Evolutionary conservation across 2,329 filamentous ascomycete genomes (phyloP).

Genomic region (Fonsecaea nubica): DNA sequence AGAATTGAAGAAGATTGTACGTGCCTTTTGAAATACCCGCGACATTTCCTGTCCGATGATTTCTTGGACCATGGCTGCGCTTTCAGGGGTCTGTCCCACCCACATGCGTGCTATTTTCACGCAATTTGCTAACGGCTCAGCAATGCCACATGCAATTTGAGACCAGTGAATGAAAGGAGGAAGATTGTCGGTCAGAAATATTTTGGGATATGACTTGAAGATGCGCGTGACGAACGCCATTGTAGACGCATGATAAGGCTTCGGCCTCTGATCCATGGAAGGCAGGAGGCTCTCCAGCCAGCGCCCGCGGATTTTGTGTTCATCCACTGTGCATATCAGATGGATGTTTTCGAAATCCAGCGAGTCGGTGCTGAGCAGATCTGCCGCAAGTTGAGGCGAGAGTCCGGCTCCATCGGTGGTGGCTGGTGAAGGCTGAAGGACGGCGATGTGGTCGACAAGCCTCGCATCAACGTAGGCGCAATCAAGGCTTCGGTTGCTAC

Average conservation of each 20-base stretch:
- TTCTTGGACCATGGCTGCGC: slow-evolving; percentile 42
- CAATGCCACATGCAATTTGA: slow-evolving; percentile 43
- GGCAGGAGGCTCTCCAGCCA: slow-evolving; percentile 59
- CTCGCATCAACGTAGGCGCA: slow-evolving; percentile 19
- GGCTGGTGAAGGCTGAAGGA: background rate
- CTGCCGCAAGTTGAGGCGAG: background rate
- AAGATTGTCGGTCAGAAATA: slow-evolving; percentile 47
- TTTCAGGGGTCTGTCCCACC: slow-evolving; percentile 47
- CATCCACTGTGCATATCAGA: slow-evolving; percentile 57
- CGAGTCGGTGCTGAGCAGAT: background rate
- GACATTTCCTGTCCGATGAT: slow-evolving; percentile 55
- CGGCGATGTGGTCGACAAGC: background rate
- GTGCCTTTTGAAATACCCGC: slow-evolving; percentile 42
- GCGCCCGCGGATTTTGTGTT: slow-evolving; percentile 56
- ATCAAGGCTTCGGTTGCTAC: slow-evolving; percentile 11
- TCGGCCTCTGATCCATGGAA: slow-evolving; percentile 51
- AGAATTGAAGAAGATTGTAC: background rate
- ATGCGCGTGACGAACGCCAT: slow-evolving; percentile 51
- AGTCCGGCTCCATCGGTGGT: background rate
- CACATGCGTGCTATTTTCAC: slow-evolving; percentile 52
- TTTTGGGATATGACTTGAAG: slow-evolving; percentile 54
- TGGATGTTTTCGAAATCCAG: slow-evolving; percentile 21
- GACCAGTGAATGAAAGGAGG: slow-evolving; percentile 56
- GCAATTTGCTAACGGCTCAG: slow-evolving; percentile 50
- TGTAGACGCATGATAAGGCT: slow-evolving; percentile 51